Base-by-base conservation (phyloP, 2,329 filamentous ascomycete species). In the Colletotrichum eleusines region DNA sequence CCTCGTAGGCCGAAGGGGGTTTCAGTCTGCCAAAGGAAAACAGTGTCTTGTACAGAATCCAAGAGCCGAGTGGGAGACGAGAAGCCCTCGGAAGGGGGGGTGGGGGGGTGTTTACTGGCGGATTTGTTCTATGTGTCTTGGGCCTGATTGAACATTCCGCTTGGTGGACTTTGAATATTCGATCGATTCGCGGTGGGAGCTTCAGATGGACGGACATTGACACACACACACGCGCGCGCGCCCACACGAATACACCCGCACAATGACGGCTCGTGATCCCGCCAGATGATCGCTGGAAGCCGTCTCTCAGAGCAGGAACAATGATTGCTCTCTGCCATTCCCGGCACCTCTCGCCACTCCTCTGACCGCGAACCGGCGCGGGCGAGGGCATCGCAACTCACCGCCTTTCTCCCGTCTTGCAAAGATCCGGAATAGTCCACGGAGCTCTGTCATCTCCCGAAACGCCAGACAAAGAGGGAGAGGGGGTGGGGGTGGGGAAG, bases 81-180 rank as follows among this genome's bases (percentile, higher is more conserved):
- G 26, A 53, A 18, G 50, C n/a, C 2, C 54, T 28, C 12, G 35
- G 46, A 35, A 62, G 64, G 48, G 28, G 33, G 23, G 64, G 60
- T 62, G 23, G 20, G 42, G 5, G 40, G 40, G 16, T 12, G 18
- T 3, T n/a, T 4, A 7, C 26, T 38, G 53, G 18, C 31, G 20
- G 31, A 23, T 8, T n/a, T 23, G 0, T 55, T 16, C 18, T 16
- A 40, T 16, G 11, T 55, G 31, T 23, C 31, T 38, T 35, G 31
- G 31, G 20, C 5, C 53, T 14, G 3, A 5, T 14, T 23, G 31
- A 9, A 14, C 51, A 33, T 35, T 28, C 51, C 20, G 20, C 16
- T 23, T 3, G 20, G 20, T 9, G 42, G 51, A 16, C 31, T 2
- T 26, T 55, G 26, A 5, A 28, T n/a, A 53, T 2, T 18, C 16